Base-by-base conservation (phyloP, 352 stramenopile genomes). In the Globisporangium abappressorium region DNA sequence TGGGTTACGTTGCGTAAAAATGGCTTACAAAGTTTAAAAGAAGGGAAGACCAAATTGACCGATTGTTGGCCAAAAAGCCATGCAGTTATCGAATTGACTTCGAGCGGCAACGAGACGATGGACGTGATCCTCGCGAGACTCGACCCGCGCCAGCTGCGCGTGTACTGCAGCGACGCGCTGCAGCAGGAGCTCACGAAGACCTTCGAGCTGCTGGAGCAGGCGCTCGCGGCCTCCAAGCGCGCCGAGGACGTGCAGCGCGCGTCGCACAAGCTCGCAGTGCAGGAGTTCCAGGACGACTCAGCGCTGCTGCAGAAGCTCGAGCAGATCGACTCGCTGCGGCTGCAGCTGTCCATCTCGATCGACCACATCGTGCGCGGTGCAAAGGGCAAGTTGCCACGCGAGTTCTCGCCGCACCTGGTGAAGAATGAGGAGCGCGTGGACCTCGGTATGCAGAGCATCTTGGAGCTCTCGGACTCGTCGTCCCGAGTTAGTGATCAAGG, bases 71-170 rank as follows among this genome's bases (percentile, higher is more conserved):
- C 49, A 56, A 33, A 57, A 57, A 33, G 53, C 53, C 14, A 24
- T 3, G 15, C 43, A 51, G 43, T 51, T 51, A 24, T 51, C 43
- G 7, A 56, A 30, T 30, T 28, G 22, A 56, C 20, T 26, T 26
- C 24, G 49, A 56, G n/a, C 49, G 22, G 9, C n/a, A 20, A 24
- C n/a, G 49, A 61, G 38, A 62, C 46, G 43, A 73, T 73, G 68
- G 64, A 73, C 51, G 68, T 62, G 68, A 73, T 73, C 58, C 68
- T 73, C 30, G 33, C 63, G 47, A 63, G 68, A 2, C 63, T 73
- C 20, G 68, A 70, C 12, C 56, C 62, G 51, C 62, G 41, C 26
- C 63, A 73, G n/a, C 63, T 73, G 63, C 68, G 68, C 43, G 55
- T 56, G 18, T 58, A 67, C 63, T 73, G 68, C 57, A 49, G 55